Conservation (phyloP, 2,329 filamentous ascomycete genomes). For the Macrophomina pseudophaseolina region DNA sequence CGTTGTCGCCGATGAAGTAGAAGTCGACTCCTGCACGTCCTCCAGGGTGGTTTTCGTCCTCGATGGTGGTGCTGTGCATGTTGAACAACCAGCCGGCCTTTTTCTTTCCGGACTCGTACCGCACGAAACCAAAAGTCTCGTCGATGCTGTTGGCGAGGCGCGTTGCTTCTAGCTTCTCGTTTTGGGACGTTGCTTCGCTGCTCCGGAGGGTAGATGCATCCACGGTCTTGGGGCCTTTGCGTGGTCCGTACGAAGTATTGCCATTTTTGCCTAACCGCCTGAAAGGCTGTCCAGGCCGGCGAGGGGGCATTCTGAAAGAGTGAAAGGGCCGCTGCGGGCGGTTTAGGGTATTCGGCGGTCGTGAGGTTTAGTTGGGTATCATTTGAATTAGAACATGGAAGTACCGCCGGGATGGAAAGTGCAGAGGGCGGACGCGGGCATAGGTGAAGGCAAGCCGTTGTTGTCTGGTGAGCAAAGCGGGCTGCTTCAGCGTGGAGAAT, state of each 20-base stretch:
- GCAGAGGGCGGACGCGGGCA: not conserved
- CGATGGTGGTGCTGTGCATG: constrained; percentile 84
- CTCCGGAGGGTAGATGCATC: constrained; percentile 74
- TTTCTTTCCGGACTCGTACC: constrained; percentile 86
- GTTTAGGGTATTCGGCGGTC: not conserved
- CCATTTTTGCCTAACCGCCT: constrained; percentile 50
- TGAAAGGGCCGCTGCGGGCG: constrained; percentile 16
- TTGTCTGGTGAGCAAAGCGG: constrained; percentile 10
- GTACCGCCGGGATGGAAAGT: not conserved
- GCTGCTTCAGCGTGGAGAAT: constrained; percentile 7
- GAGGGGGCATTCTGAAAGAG: constrained; percentile 48
- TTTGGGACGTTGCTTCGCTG: constrained; percentile 84
- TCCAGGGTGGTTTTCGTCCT: constrained; percentile 82
- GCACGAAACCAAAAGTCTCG: constrained; percentile 90
- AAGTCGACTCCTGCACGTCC: constrained; percentile 92
- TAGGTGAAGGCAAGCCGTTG: not conserved
- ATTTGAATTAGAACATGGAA: constrained; percentile 31
- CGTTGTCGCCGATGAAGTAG: constrained; percentile 82
- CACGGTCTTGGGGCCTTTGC: constrained; percentile 72
- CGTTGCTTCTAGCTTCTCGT: constrained; percentile 89
- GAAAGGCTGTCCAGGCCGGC: constrained; percentile 47
- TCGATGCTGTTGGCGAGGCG: constrained; percentile 87
- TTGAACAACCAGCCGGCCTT: constrained; percentile 94
- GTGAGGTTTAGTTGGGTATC: constrained; percentile 35
- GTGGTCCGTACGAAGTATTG: constrained; percentile 55